Evolutionary conservation across 2,329 filamentous ascomycete genomes (phyloP), one percentile per base, ranked within the genome.

Genomic region (Trichoderma sp.): DNA sequence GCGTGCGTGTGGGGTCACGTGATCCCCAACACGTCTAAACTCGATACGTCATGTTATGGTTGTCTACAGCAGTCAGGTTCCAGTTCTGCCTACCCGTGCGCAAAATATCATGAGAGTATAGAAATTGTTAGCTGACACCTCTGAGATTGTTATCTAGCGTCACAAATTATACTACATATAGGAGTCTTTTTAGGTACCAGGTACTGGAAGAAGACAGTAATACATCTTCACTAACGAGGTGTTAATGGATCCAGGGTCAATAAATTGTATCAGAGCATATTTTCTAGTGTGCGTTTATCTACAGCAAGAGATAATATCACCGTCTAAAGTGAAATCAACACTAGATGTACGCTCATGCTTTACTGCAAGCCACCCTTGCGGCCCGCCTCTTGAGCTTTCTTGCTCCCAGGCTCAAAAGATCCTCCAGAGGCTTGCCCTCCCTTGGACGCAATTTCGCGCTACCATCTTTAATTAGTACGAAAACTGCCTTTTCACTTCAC

Each of bases 401-500:
- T 81, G 57, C 81, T 84, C 7, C 85, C 83, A 0, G 80, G 80
- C 72, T 87, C 82, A 64, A 88, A 88, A 3, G 81, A 84, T 5
- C 86, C 84, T 39, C 80, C 78, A 0, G 84, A 86, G 0, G 83
- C 81, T 61, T 86, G 78, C 5, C 84, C 85, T 10, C 86, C 86
- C 74, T 80, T 78, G 12, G 85, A 87, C 2, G 86, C 85, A 68
- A 87, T 86, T 1, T 87, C 80, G 22, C 79, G 77, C 84, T 86
- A 34, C 22, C 70, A 69, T n/a, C 3, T 2, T 8, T 1, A 1
- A n/a, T 45, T 13, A 45, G 9, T 13, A 2, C 5, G 2, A 29
- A 29, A 7, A 10, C 2, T 45, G 9, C 13, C n/a, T 22, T 22
- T 13, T 2, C 10, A 13, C 42, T 22, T 4, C 5, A 10, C 22